Conservation (phyloP, 352 stramenopile species). For the Blastocystis sp. region DNA sequence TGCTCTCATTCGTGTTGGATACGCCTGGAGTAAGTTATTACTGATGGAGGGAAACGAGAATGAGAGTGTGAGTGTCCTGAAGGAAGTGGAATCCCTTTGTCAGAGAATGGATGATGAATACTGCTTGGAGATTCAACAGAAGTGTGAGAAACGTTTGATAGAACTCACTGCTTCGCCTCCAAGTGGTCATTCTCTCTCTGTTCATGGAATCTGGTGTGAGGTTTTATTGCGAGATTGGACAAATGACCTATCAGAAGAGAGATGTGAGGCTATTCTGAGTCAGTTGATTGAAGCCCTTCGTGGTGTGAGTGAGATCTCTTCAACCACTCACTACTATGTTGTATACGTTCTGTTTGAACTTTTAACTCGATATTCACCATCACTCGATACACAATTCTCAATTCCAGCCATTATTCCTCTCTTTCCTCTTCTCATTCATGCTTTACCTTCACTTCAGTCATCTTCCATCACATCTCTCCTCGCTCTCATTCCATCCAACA, state of each 20-base stretch:
- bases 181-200: background rate
- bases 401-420: background rate
- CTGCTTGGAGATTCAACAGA: background rate
- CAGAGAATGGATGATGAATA: background rate
- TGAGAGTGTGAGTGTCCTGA: background rate
- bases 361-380: background rate
- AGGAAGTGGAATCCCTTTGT: background rate
- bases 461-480: background rate
- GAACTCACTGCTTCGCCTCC: background rate
- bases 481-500: background rate
- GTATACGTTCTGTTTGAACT: background rate
- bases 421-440: background rate
- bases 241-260: background rate
- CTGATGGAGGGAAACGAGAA: background rate
- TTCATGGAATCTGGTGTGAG: background rate
- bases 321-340: background rate
- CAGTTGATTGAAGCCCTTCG: background rate
- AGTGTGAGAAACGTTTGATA: background rate
- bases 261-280: background rate
- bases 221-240: background rate
- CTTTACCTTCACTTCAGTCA: background rate
- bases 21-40: background rate
- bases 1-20: background rate
- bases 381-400: background rate
- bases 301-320: background rate